Evolutionary conservation across 2,329 filamentous ascomycete genomes (phyloP).

Genomic region (Ustilaginoidea virens): DNA sequence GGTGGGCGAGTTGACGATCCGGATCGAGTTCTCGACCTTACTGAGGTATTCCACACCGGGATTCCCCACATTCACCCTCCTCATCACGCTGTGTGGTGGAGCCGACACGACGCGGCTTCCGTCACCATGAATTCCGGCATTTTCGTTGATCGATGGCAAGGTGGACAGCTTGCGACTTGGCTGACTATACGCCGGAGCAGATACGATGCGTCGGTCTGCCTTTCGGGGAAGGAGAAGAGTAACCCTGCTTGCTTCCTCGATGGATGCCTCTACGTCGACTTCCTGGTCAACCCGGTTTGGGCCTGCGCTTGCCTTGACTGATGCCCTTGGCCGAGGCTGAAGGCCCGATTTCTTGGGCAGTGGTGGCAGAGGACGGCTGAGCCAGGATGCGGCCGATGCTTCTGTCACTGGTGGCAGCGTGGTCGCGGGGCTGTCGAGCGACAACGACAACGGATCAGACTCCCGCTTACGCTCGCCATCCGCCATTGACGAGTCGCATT

Average conservation of each 20-base stretch:
- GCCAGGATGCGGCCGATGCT: slow-evolving; percentile 23
- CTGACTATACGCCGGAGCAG: slow-evolving; percentile 32
- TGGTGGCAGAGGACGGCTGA: slow-evolving; percentile 34
- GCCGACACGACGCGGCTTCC: slow-evolving; percentile 32
- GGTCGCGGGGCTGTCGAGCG: slow-evolving; percentile 17
- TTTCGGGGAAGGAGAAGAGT: slow-evolving; percentile 18
- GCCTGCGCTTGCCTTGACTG: slow-evolving; percentile 9
- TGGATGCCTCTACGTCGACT: slow-evolving; percentile 7
- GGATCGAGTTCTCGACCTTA: slow-evolving; percentile 34
- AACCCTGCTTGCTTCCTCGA: slow-evolving; percentile 13
- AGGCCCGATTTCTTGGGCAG: slow-evolving; percentile 20
- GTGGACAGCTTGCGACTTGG: slow-evolving; percentile 20
- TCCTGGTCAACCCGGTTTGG: slow-evolving; percentile 12
- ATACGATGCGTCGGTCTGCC: slow-evolving; percentile 30
- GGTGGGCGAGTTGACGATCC: slow-evolving; percentile 35
- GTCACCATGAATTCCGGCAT: slow-evolving; percentile 14
- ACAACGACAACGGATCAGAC: slow-evolving; percentile 27
- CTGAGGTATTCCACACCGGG: slow-evolving; percentile 28
- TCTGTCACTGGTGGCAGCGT: slow-evolving; percentile 13
- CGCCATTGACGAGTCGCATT: slow-evolving; percentile 15
- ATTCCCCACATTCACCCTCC: slow-evolving; percentile 15
- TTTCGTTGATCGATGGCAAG: slow-evolving; percentile 35
- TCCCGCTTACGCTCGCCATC: slow-evolving; percentile 17
- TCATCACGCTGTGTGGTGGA: slow-evolving; percentile 21
- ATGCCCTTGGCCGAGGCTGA: slow-evolving; percentile 7